phyloP scores from a whole-genome alignment of 2,329 filamentous ascomycete genomes.

The Didymella pinodella region DNA sequence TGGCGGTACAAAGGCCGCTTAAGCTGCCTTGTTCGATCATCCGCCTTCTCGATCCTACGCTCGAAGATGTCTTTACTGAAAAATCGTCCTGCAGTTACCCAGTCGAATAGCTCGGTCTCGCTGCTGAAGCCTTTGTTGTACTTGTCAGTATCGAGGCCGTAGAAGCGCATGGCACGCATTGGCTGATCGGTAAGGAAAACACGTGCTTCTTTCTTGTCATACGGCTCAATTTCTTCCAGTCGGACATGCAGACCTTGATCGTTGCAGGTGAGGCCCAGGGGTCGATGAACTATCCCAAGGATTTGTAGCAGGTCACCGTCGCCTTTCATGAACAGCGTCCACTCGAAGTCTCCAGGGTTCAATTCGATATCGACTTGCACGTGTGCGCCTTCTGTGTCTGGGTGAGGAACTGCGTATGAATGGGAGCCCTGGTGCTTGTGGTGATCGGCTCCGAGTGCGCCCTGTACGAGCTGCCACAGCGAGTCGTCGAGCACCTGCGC shows the following conservation, averaged over 20 bases:
- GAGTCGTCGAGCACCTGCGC: slow-evolving; percentile 28
- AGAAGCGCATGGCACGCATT: slow-evolving; percentile 64
- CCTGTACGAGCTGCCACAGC: slow-evolving; percentile 46
- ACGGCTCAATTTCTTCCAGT: slow-evolving; percentile 70
- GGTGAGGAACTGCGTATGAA: slow-evolving; percentile 61
- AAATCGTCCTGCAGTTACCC: slow-evolving; percentile 65
- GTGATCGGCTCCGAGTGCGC: slow-evolving; percentile 57
- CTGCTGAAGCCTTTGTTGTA: slow-evolving; percentile 66
- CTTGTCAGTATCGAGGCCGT: slow-evolving; percentile 62
- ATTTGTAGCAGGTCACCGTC: slow-evolving; percentile 78
- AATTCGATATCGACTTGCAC: slow-evolving; percentile 76
- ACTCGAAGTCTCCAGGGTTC: slow-evolving; percentile 59
- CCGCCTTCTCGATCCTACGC: slow-evolving; percentile 50
- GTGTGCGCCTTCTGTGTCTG: slow-evolving; percentile 44
- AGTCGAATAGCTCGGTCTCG: slow-evolving; percentile 67
- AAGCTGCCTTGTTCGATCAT: slow-evolving; percentile 65
- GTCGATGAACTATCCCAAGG: slow-evolving; percentile 69
- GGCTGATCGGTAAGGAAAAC: slow-evolving; percentile 69
- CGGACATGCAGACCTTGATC: slow-evolving; percentile 70
- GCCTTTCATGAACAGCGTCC: slow-evolving; percentile 72
- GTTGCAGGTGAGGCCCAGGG: slow-evolving; percentile 71
- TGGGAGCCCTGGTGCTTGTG: slow-evolving; percentile 38
- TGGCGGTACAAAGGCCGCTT: slow-evolving; percentile 64
- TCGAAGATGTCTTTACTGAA: slow-evolving; percentile 59
- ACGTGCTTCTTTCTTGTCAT: slow-evolving; percentile 64